A percentile compares a stretch with the other conserved stretches of the same genome.
These are phyloP conservation scores for Pythium periplocum DNA, from an alignment of 352 stramenopile genomes.

Conservation along the genomic window DNA sequence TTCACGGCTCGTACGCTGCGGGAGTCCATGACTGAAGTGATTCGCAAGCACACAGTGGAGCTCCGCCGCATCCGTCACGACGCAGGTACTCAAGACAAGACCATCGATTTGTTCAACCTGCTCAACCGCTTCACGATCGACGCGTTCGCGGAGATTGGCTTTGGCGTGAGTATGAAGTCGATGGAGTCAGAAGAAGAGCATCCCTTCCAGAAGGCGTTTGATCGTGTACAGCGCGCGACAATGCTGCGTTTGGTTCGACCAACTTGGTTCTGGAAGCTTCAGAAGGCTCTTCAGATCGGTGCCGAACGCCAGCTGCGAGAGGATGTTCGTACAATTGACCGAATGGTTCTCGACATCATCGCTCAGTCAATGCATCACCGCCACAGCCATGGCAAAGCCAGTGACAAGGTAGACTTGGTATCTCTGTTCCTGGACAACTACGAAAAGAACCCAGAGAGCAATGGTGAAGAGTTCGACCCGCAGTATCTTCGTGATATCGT, in stretches of 20 bases:
- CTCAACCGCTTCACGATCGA: slow-evolving; percentile 64
- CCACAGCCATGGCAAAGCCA: neutral
- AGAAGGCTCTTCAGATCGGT: slow-evolving; percentile 28
- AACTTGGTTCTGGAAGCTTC: slow-evolving; percentile 38
- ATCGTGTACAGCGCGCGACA: slow-evolving; percentile 29
- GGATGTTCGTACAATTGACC: slow-evolving; percentile 31
- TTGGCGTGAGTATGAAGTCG: slow-evolving; percentile 42
- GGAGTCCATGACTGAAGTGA: slow-evolving; percentile 26
- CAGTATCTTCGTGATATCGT: slow-evolving; percentile 63
- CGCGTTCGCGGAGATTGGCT: slow-evolving; percentile 64
- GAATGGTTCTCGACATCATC: slow-evolving; percentile 34
- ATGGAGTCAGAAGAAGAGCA: slow-evolving; percentile 30
- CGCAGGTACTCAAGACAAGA: neutral
- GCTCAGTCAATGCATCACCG: slow-evolving; percentile 20
- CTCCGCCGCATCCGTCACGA: slow-evolving; percentile 24
- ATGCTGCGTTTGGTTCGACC: slow-evolving; percentile 31
- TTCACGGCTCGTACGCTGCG: slow-evolving; percentile 48
- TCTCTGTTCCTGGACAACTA: slow-evolving; percentile 25
- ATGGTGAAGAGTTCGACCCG: slow-evolving; percentile 18
- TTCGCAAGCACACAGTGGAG: slow-evolving; percentile 22
- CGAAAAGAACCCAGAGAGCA: neutral
- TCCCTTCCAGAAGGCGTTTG: slow-evolving; percentile 50
- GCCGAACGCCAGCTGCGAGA: slow-evolving; percentile 25
- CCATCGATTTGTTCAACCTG: slow-evolving; percentile 35
- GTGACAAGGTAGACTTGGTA: slow-evolving; percentile 1